phyloP scores from a whole-genome alignment of 371 early-diverging fungal genomes.

The Mortierella sp. region DNA sequence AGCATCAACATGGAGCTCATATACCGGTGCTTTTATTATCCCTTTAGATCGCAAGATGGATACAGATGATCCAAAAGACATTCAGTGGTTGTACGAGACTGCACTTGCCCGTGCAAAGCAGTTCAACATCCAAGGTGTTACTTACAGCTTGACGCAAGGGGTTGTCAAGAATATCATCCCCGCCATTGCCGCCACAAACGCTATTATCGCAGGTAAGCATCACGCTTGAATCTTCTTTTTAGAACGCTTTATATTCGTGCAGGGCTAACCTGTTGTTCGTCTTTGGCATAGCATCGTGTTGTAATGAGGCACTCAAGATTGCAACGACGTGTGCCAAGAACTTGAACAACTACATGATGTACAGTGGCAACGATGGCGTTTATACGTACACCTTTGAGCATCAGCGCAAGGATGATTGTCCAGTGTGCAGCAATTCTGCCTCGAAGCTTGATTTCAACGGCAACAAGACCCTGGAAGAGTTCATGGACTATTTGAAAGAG shows the following conservation, averaged over 20 bases:
- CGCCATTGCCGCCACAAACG: slow-evolving; percentile 82
- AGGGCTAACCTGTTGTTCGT: background rate
- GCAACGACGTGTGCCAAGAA: slow-evolving; percentile 78
- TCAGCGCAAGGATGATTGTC: slow-evolving; percentile 86
- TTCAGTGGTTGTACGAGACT: slow-evolving; percentile 85
- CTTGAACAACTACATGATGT: slow-evolving; percentile 96
- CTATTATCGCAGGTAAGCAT: slow-evolving; percentile 66
- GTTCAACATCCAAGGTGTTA: slow-evolving; percentile 90
- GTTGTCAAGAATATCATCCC: slow-evolving; percentile 90
- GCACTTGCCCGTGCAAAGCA: slow-evolving; percentile 80
- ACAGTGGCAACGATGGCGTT: slow-evolving; percentile 89
- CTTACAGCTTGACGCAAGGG: slow-evolving; percentile 92
- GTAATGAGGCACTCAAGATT: slow-evolving; percentile 94
- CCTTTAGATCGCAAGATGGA: slow-evolving; percentile 82
- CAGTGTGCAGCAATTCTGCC: slow-evolving; percentile 83
- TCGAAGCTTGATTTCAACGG: slow-evolving; percentile 57
- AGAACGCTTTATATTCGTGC: background rate
- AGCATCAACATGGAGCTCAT: no score
- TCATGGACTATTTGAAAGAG: slow-evolving; percentile 81
- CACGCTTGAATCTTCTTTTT: background rate
- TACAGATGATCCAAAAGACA: slow-evolving; percentile 91
- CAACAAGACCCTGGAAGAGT: slow-evolving; percentile 67
- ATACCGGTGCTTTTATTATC: background rate
- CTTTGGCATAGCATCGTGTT: slow-evolving; percentile 79
- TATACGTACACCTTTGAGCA: slow-evolving; percentile 93